Base-by-base conservation (phyloP, 371 early-diverging fungal species). In the Fennellomyces sp. region DNA sequence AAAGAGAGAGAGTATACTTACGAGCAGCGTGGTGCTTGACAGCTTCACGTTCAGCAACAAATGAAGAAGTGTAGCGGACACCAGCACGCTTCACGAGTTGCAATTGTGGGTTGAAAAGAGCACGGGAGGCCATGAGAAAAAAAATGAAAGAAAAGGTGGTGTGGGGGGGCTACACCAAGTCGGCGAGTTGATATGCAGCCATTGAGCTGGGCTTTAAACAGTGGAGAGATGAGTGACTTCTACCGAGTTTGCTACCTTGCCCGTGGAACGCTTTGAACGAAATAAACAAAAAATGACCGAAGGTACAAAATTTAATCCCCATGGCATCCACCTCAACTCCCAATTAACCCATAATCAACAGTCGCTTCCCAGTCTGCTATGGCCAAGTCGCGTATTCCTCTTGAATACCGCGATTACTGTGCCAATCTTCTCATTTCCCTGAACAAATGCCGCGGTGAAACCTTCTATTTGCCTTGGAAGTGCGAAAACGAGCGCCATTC, bases 371-470 rank as follows among this genome's bases (percentile, higher is more conserved):
- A 93, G 65, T 77, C 90, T 68, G 94, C 95, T 62, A 88, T 97
- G 89, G 79, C 77, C 27, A 89, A 91, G 66, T 86, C 90, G 49
- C 86, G 88, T 50, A 84, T 97, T 61, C 97, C 97, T 19, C 71
- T 95, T 39, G 88, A 88, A 55, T 95, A 87, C 80, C 89, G 97
- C 56, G 97, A 97, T 84, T 94, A 90, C 75, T 97, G 97, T 75
- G 92, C 97, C 30, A 91, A 95, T 65, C 76, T 96, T 56, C 82
- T 94, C 49, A 89, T 94, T 56, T 91, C 90, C 27, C 78, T 97
- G 47, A 95, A 96, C 89, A 88, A 93, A 70, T 97, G 97, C 81
- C 84, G 96, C 45, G 84, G 84, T 58, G 89, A 89, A 57, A 91
- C 87, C 62, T 88, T 83, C 66, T 96, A 92, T 72, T 68, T 94